Percentiles rank a stretch among this genome's conserved stretches.
Evolutionary conservation across 1,284 basidiomycete species (phyloP).

Genomic region (Clitocybe nebularis): DNA sequence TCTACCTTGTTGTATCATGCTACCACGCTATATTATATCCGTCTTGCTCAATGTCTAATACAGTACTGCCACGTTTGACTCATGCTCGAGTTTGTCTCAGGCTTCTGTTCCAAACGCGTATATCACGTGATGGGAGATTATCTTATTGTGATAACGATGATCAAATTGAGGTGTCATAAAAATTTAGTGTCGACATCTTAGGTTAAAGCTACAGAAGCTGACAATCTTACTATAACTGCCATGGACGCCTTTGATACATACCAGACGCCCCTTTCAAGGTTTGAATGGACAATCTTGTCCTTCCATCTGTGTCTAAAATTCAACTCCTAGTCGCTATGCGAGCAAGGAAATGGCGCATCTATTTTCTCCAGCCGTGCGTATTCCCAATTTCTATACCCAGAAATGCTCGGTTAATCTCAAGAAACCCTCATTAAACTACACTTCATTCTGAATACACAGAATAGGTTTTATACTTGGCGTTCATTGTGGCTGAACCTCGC

Average conservation of each 20-base stretch:
- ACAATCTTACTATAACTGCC: too few species aligned
- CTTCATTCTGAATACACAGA: constrained; percentile 47
- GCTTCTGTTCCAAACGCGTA: too few species aligned
- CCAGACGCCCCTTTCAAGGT: constrained; percentile 77
- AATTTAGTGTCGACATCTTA: neutral
- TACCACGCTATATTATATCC: too few species aligned
- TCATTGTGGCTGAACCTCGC: constrained; percentile 96
- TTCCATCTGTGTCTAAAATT: constrained; percentile 11
- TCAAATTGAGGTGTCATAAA: neutral
- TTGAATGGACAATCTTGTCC: constrained; percentile 1
- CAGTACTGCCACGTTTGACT: too few species aligned
- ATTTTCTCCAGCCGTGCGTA: constrained; percentile 82
- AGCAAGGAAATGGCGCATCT: constrained; percentile 98
- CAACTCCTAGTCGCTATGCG: constrained; percentile 84
- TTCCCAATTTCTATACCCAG: constrained; percentile 1
- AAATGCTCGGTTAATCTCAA: neutral
- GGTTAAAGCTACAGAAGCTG: too few species aligned
- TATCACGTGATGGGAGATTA: neutral
- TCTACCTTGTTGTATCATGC: constrained; percentile 3
- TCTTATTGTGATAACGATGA: neutral
- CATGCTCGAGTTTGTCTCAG: too few species aligned
- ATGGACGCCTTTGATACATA: constrained; percentile 72
- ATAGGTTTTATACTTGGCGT: constrained; percentile 96
- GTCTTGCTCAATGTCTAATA: too few species aligned
- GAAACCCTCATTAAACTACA: constrained; percentile 1